phyloP scores from a whole-genome alignment of 2,329 filamentous ascomycete species.

The Bretziella fagacearum region DNA sequence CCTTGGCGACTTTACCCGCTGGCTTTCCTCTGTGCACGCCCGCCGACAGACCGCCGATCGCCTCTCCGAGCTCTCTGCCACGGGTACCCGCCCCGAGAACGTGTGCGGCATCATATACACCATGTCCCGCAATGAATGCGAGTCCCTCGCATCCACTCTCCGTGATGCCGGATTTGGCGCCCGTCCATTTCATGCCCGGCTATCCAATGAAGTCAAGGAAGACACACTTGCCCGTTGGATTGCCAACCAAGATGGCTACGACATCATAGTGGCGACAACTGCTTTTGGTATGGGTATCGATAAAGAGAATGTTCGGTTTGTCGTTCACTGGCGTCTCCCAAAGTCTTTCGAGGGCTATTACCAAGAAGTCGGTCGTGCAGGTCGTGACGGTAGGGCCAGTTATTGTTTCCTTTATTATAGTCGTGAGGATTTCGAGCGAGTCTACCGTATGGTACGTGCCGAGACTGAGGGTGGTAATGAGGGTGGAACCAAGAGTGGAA shows the following conservation, averaged over 20 bases:
- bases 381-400: constrained; percentile 73
- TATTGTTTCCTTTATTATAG: constrained; percentile 85
- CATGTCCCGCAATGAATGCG: constrained; percentile 56
- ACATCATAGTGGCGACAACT: constrained; percentile 86
- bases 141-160: constrained; percentile 48
- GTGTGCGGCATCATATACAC: constrained; percentile 70
- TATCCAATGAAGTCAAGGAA: constrained; percentile 51
- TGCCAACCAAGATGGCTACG: constrained; percentile 56
- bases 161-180: constrained; percentile 54
- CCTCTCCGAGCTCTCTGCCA: constrained; percentile 35
- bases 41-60: constrained; percentile 46
- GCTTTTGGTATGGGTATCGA: constrained; percentile 98
- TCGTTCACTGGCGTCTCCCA: constrained; percentile 84
- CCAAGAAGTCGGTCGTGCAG: constrained; percentile 84
- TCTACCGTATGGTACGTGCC: constrained; percentile 39
- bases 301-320: constrained; percentile 85
- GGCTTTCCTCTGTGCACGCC: constrained; percentile 57
- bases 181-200: constrained; percentile 53
- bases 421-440: constrained; percentile 66
- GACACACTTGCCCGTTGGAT: constrained; percentile 58
- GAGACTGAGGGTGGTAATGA: background rate
- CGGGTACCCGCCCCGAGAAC: constrained; percentile 40
- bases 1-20: constrained; percentile 55
- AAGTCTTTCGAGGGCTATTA: constrained; percentile 95
- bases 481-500: background rate